Percentiles rank a stretch among this genome's conserved stretches.
Conservation (phyloP, 2,329 filamentous ascomycete species). For the Talaromyces sp. region DNA sequence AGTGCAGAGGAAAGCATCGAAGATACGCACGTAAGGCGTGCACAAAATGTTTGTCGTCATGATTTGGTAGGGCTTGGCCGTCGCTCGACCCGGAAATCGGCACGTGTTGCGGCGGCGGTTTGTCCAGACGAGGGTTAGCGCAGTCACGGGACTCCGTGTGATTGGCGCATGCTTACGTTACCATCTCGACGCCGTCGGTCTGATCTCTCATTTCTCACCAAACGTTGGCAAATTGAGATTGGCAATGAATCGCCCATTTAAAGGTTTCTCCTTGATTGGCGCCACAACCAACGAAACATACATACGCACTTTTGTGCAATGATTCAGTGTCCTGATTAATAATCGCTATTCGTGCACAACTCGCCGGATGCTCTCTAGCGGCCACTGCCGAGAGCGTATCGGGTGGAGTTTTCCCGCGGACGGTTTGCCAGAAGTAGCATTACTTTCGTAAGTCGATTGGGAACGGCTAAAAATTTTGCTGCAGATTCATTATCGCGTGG, state of each 20-base stretch:
- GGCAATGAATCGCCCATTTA: neutral
- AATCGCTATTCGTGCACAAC: neutral
- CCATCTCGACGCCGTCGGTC: neutral
- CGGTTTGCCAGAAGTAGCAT: neutral
- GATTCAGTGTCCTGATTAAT: neutral
- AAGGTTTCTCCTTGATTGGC: neutral
- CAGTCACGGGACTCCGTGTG: neutral
- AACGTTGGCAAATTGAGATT: neutral
- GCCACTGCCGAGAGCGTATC: neutral
- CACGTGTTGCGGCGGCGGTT: neutral
- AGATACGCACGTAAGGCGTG: slow-evolving; percentile 2
- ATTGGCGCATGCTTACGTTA: neutral
- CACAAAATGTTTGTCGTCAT: neutral
- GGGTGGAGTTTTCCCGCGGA: neutral
- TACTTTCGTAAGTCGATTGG: neutral
- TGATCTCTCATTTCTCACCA: neutral
- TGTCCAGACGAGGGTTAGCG: neutral
- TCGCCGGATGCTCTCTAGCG: neutral
- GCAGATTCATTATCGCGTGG: neutral
- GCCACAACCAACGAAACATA: neutral
- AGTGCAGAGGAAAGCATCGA: no score
- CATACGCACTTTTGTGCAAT: neutral
- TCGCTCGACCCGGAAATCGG: slow-evolving; percentile 1
- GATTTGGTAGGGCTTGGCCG: neutral
- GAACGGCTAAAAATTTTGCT: neutral